These are phyloP conservation scores for Buxus sempervirens DNA, from an alignment of 164 flowering plant genomes.

Conservation along the genomic window DNA sequence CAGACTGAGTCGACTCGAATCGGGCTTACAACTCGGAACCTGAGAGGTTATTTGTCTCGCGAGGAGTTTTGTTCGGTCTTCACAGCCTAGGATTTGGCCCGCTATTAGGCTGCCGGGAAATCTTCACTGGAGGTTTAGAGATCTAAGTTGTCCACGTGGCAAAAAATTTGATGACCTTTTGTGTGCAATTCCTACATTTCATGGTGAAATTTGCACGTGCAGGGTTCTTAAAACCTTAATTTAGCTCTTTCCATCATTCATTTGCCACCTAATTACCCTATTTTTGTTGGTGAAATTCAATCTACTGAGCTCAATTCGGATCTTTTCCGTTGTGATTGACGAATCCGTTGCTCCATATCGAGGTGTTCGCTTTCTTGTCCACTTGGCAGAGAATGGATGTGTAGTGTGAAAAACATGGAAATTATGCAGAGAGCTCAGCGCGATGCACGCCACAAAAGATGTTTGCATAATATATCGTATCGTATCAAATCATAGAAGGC, in stretches of 20 bases:
- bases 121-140: background rate
- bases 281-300: background rate
- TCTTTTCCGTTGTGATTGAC: background rate
- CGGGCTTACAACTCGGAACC: no score
- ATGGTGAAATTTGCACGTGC: no score
- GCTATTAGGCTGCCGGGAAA: slow-evolving; percentile 9
- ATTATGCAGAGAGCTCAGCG: no score
- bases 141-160: slow-evolving; percentile 9
- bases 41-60: no score
- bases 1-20: no score
- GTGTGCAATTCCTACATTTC: no score
- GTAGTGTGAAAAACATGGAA: background rate
- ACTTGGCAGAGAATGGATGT: background rate
- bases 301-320: background rate
- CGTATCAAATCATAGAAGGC: no score
- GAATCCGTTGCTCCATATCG: background rate
- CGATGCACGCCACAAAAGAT: no score
- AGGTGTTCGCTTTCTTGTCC: background rate
- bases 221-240: no score
- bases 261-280: background rate
- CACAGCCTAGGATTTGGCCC: background rate
- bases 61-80: background rate
- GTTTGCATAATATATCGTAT: no score
- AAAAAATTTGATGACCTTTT: no score
- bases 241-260: background rate